Conservation (phyloP, 805 yeast genomes). For the Sugiyamaella lignohabitans region DNA sequence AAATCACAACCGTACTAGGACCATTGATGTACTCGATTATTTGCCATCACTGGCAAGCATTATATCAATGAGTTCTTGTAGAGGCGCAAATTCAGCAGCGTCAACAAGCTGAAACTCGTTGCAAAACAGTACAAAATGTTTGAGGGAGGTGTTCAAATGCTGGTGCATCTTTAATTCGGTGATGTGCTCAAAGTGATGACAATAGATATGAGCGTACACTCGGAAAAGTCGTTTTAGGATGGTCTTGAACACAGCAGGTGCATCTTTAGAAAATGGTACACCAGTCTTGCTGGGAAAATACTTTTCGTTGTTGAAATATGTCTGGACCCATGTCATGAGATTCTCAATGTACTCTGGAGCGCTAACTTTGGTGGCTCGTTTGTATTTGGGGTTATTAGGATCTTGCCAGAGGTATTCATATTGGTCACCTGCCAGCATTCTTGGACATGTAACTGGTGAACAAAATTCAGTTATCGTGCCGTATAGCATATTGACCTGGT, state of each 20-base stretch:
- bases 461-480: slow-evolving; percentile 96
- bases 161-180: slow-evolving; percentile 88
- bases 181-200: slow-evolving; percentile 95
- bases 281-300: slow-evolving; percentile 87
- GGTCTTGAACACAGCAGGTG: slow-evolving; percentile 70
- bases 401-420: slow-evolving; percentile 98
- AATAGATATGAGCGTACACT: slow-evolving; percentile 94
- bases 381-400: slow-evolving; percentile 38
- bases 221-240: slow-evolving; percentile 87
- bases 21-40: no score
- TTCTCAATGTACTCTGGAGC: slow-evolving; percentile 95
- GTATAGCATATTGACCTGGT: slow-evolving; percentile 92
- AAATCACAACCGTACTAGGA: no score
- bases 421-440: slow-evolving; percentile 97
- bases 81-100: slow-evolving; percentile 83
- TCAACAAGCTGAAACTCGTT: slow-evolving; percentile 75
- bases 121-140: slow-evolving; percentile 85
- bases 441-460: slow-evolving; percentile 88
- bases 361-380: slow-evolving; percentile 76
- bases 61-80: slow-evolving; percentile 70
- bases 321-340: slow-evolving; percentile 92
- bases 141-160: slow-evolving; percentile 86
- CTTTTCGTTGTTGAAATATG: slow-evolving; percentile 82
- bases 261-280: slow-evolving; percentile 85
- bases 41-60: slow-evolving; percentile 43